Evolutionary conservation across 306 rosid genomes (phyloP), one percentile per base, ranked within the genome.

Genomic region (Calophaca sinica): DNA sequence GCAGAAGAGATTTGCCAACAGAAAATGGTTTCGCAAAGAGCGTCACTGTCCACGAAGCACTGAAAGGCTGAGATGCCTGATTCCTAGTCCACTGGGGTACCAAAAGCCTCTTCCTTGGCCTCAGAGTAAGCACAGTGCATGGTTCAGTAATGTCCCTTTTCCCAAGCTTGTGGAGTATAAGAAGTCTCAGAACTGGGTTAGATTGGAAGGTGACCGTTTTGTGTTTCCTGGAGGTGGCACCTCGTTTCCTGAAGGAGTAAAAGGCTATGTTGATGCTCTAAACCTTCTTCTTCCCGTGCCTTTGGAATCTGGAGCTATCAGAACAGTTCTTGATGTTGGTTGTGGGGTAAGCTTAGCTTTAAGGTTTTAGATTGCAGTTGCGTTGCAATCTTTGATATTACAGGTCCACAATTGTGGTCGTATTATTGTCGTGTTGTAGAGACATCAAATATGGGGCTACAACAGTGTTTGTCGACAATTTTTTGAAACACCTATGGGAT

Each of bases 221-320:
- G 72, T 83, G 15, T 86, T 83, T 7, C 89, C 89, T 2, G 89
- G 89, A 1, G 89, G 87, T 4, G 89, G 89, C 39, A 86, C 89
- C 55, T 86, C 87, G 0, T 86, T 86, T 72, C 68, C 84, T 0
- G 32, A 75, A 0, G 89, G 89, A 10, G 87, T 62, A 1, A 62
- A 74, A 32, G 84, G 80, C 66, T 86, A 86, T 62, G 82, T 86
- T 28, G 57, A 77, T 54, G 61, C 71, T 62, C 49, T 83, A 2
- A 75, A 78, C 2, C 55, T 1, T 12, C 59, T 78, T 73, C 79
- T 86, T 75, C 87, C 89, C 0, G 4, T 80, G 64, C 41, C 80
- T 10, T 44, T 85, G 69, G 62, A 82, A 14, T 86, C 87, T 29
- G 85, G 85, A 1, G 2, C 33, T 64, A 74, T 86, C 53, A 81